A percentile compares a stretch with the other conserved stretches of the same genome.
phyloP scores from a whole-genome alignment of 2,329 filamentous ascomycete species.

The Zalaria sp. region DNA sequence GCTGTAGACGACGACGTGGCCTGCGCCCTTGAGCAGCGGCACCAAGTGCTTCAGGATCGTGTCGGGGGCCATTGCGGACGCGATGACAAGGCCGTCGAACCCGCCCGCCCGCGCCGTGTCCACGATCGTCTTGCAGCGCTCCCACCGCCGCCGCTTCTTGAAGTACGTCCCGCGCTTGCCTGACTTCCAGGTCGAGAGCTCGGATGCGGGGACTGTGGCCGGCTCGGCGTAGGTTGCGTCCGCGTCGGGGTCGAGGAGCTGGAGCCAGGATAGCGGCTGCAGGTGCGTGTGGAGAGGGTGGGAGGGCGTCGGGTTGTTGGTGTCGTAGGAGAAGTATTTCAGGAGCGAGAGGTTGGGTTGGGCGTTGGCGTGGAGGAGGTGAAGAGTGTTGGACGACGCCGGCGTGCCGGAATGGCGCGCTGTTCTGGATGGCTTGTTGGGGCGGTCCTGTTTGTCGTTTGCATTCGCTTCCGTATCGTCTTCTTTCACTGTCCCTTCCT shows the following conservation, averaged over 20 bases:
- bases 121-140: conserved; percentile 55
- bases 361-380: conserved; percentile 64
- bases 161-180: conserved; percentile 75
- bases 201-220: conserved; percentile 41
- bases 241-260: conserved; percentile 62
- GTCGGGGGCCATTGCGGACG: conserved; percentile 66
- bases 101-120: conserved; percentile 59
- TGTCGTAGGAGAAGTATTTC: conserved; percentile 81
- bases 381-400: conserved; percentile 54
- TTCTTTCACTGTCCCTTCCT: neutral
- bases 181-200: conserved; percentile 59
- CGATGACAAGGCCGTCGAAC: conserved; percentile 73
- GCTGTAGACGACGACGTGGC: conserved; percentile 73
- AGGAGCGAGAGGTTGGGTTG: conserved; percentile 81
- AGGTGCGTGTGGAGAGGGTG: conserved; percentile 77
- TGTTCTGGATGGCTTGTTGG: conserved; percentile 26
- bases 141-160: conserved; percentile 77
- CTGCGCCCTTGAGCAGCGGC: conserved; percentile 70
- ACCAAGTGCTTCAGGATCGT: conserved; percentile 62
- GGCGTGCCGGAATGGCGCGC: conserved; percentile 45
- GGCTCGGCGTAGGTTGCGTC: conserved; percentile 66
- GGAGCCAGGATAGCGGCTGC: conserved; percentile 79
- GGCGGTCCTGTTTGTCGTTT: neutral
- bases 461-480: neutral
- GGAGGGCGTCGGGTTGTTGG: conserved; percentile 42